Conservation (phyloP, 306 rosid genomes). For the Citrullus mucosospermus region DNA sequence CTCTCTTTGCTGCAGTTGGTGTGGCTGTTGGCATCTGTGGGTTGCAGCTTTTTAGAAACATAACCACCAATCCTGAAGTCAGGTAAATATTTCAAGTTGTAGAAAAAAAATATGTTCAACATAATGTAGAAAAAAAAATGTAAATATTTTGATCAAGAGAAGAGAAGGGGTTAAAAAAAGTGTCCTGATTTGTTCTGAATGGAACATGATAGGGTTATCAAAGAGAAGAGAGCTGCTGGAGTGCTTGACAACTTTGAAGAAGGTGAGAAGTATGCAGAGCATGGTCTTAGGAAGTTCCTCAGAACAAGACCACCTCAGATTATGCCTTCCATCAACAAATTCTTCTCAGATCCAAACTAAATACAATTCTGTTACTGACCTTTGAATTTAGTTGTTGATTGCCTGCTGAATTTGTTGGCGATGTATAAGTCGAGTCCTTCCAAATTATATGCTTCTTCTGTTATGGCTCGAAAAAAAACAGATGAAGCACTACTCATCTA, state of each 20-base stretch:
- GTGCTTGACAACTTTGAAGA: constrained; percentile 62
- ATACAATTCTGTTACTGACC: neutral
- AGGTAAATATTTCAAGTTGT: constrained; percentile 24
- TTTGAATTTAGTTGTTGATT: neutral
- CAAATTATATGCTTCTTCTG: neutral
- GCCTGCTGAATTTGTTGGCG: neutral
- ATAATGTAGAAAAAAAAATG: neutral
- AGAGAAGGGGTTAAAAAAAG: neutral
- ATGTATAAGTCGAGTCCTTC: neutral
- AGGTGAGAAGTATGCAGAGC: constrained; percentile 30
- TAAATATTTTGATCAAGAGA: neutral
- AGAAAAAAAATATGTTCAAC: neutral
- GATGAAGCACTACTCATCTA: neutral
- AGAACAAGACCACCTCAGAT: constrained; percentile 48
- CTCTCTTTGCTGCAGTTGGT: constrained; percentile 70
- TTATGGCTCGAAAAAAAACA: neutral
- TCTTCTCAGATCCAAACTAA: constrained; percentile 77
- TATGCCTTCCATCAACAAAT: constrained; percentile 79
- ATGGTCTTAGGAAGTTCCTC: constrained; percentile 49
- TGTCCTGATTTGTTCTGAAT: neutral
- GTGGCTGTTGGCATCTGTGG: constrained; percentile 73
- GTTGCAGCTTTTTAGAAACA: constrained; percentile 75
- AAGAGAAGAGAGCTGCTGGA: constrained; percentile 80
- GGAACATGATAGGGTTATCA: constrained; percentile 46
- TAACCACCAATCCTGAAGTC: constrained; percentile 74